These are phyloP conservation scores for Alternaria panax DNA, from an alignment of 2,329 filamentous ascomycete species.

Conservation along the genomic window DNA sequence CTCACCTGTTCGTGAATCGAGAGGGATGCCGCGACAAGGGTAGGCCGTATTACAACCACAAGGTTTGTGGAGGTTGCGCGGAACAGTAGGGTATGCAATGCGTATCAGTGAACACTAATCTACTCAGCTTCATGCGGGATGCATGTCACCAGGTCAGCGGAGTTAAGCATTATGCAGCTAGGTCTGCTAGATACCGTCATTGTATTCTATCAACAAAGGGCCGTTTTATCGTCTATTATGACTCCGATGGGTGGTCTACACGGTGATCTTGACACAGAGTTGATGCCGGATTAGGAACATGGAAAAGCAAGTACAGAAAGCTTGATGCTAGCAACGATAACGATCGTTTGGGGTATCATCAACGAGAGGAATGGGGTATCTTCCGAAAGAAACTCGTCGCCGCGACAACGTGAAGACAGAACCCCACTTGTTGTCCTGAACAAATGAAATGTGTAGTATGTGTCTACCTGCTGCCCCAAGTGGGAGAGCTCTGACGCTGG, in stretches of 20 bases:
- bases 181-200: conserved; percentile 15
- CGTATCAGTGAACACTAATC: conserved; percentile 15
- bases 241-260: background rate
- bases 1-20: conserved; percentile 2
- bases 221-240: conserved; percentile 3
- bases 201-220: conserved; percentile 5
- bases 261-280: background rate
- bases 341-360: conserved; percentile 40
- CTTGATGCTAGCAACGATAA: conserved; percentile 27
- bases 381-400: conserved; percentile 28
- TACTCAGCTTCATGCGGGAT: conserved; percentile 12
- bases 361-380: conserved; percentile 40
- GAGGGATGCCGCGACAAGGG: conserved; percentile 17
- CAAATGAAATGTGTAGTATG: background rate
- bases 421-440: conserved; percentile 13
- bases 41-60: conserved; percentile 3
- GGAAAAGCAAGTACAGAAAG: conserved; percentile 4
- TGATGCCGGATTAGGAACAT: background rate
- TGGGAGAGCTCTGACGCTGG: conserved; percentile 47
- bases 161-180: conserved; percentile 18
- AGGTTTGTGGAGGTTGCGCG: conserved; percentile 5
- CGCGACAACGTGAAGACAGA: conserved; percentile 15
- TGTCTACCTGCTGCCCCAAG: conserved; percentile 48
- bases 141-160: conserved; percentile 19
- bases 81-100: conserved; percentile 15